These are phyloP conservation scores for Hirschfeldia incana DNA, from an alignment of 345 rosid species.

Conservation along the genomic window DNA sequence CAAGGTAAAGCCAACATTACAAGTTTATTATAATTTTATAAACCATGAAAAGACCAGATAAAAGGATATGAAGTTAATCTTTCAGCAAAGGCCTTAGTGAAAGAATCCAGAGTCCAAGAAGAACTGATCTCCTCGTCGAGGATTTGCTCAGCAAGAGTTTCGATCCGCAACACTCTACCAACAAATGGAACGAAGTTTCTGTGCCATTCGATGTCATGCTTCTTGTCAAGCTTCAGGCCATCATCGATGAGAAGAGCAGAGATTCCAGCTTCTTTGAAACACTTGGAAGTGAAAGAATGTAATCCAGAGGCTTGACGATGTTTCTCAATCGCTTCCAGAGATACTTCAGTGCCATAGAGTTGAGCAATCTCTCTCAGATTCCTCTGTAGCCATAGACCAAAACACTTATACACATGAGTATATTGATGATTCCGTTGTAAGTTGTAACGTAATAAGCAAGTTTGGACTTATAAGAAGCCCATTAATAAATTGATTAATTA, in stretches of 20 bases:
- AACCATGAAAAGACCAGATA: not conserved
- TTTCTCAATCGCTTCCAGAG: conserved; percentile 64
- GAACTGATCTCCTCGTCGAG: conserved; percentile 50
- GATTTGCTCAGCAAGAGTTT: conserved; percentile 78
- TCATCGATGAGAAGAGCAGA: conserved; percentile 87
- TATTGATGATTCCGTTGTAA: not conserved
- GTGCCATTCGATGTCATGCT: conserved; percentile 74
- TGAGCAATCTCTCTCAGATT: conserved; percentile 73
- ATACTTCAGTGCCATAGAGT: conserved; percentile 64
- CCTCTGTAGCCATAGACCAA: conserved; percentile 48
- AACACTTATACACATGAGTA: not conserved
- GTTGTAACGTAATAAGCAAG: not conserved
- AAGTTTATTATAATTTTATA: not conserved
- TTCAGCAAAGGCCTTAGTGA: conserved; percentile 54
- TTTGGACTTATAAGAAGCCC: not conserved
- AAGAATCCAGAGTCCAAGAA: conserved; percentile 67
- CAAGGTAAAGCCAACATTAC: conserved; percentile 52
- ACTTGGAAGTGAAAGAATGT: conserved; percentile 52
- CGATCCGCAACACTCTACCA: conserved; percentile 81
- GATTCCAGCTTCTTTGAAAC: conserved; percentile 75
- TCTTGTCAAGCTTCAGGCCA: conserved; percentile 79
- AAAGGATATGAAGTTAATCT: conserved; percentile 88
- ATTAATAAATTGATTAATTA: not conserved
- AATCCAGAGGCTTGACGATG: conserved; percentile 63
- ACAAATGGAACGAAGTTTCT: conserved; percentile 58